Evolutionary conservation across 352 stramenopile genomes (phyloP).

Genomic region (Pythium angustatum): DNA sequence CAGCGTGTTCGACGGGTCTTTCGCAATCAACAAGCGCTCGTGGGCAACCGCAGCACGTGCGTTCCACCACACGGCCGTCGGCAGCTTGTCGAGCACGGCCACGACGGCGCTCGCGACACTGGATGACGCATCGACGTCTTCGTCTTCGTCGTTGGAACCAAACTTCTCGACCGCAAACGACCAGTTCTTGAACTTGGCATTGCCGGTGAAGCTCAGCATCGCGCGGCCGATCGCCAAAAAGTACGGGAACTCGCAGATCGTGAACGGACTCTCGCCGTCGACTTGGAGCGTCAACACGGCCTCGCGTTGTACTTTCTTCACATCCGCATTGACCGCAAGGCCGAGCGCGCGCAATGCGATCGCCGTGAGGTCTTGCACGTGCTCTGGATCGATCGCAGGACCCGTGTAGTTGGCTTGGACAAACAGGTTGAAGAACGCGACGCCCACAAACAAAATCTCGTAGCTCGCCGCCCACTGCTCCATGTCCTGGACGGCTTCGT

Average conservation of each 20-base stretch:
- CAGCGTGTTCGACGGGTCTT: conserved; percentile 67
- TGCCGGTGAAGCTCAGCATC: conserved; percentile 66
- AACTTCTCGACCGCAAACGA: conserved; percentile 48
- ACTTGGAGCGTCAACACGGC: conserved; percentile 70
- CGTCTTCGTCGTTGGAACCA: conserved; percentile 43
- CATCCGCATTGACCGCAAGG: conserved; percentile 20
- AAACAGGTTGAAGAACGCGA: conserved; percentile 76
- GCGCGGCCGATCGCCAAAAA: conserved; percentile 67
- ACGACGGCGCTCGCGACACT: conserved; percentile 8
- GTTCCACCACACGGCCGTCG: conserved; percentile 73
- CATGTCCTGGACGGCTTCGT: conserved; percentile 17
- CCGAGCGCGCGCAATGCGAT: conserved; percentile 37
- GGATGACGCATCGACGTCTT: conserved; percentile 35
- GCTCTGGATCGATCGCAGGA: conserved; percentile 58
- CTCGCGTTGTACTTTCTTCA: conserved; percentile 53
- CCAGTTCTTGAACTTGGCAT: conserved; percentile 64
- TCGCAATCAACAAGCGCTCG: conserved; percentile 65
- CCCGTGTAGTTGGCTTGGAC: conserved; percentile 85
- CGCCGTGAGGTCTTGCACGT: conserved; percentile 51
- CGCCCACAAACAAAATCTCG: conserved; percentile 56
- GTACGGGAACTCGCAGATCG: conserved; percentile 74
- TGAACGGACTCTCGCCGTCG: conserved; percentile 78
- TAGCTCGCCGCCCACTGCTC: conserved; percentile 47
- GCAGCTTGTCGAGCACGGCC: conserved; percentile 34
- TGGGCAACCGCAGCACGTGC: conserved; percentile 70